A percentile compares a stretch with the other conserved stretches of the same genome.
Conservation (phyloP, 2,329 filamentous ascomycete species). For the Ilyonectria sp. region DNA sequence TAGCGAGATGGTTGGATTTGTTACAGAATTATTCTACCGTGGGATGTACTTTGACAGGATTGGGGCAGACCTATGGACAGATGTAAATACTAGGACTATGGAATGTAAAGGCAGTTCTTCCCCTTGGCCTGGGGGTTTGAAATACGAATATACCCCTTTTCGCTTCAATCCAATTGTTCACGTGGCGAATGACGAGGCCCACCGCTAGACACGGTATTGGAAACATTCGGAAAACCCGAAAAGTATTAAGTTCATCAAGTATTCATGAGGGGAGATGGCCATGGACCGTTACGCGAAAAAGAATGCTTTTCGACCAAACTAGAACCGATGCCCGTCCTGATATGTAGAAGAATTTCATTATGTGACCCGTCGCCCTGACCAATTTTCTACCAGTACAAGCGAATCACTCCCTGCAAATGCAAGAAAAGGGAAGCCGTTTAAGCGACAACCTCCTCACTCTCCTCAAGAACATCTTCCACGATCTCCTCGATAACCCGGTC, state of each 20-base stretch:
- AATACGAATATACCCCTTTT: background rate
- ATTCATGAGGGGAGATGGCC: background rate
- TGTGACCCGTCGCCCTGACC: conserved; percentile 51
- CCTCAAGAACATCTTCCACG: conserved; percentile 85
- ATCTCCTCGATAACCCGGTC: conserved; percentile 90
- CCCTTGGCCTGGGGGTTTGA: background rate
- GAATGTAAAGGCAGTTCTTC: background rate
- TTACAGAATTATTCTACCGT: background rate
- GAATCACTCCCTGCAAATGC: conserved; percentile 51
- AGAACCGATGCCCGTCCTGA: conserved; percentile 32
- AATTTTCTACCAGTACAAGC: conserved; percentile 54
- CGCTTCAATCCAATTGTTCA: conserved; percentile 13
- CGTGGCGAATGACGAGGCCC: background rate
- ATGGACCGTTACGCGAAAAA: conserved; percentile 1
- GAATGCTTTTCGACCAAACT: conserved; percentile 41
- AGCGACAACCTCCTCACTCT: conserved; percentile 83
- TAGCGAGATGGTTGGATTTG: background rate
- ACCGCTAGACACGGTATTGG: background rate
- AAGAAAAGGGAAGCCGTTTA: conserved; percentile 50
- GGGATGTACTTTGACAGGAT: background rate
- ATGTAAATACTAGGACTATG: background rate
- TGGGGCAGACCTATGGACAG: background rate
- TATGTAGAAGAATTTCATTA: conserved; percentile 52
- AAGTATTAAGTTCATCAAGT: background rate
- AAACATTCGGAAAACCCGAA: background rate